Conservation (phyloP, 768 basidiomycete genomes). For the Nidularia sp. region DNA sequence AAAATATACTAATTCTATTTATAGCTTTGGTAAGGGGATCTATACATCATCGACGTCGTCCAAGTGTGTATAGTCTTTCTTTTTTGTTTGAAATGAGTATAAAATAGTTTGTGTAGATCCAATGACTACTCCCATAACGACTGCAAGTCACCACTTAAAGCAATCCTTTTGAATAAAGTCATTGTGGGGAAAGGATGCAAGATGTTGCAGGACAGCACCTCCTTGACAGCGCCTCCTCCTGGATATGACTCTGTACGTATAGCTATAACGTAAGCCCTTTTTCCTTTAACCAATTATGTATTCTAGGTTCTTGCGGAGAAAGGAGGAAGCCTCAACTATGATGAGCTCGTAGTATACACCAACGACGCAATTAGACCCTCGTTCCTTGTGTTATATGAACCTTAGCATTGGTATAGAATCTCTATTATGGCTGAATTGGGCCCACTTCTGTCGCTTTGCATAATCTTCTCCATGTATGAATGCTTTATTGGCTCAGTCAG, state of each 20-base stretch:
- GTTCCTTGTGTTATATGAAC: slow-evolving; percentile 67
- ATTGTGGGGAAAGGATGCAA: slow-evolving; percentile 69
- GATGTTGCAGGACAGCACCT: slow-evolving; percentile 52
- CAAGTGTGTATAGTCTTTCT: slow-evolving; percentile 34
- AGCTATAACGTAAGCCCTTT: not conserved
- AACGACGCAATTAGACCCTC: slow-evolving; percentile 73
- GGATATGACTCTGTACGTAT: slow-evolving; percentile 64
- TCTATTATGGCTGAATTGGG: not conserved
- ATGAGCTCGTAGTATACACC: slow-evolving; percentile 66
- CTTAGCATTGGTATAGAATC: slow-evolving; percentile 15
- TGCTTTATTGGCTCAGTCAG: too few relatives aligned
- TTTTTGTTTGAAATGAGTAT: not conserved
- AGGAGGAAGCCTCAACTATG: slow-evolving; percentile 64
- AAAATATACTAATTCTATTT: not conserved
- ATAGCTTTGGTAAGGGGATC: slow-evolving; percentile 65
- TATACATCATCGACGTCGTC: slow-evolving; percentile 80
- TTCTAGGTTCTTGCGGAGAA: slow-evolving; percentile 62
- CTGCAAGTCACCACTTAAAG: slow-evolving; percentile 50
- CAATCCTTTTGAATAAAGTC: slow-evolving; percentile 72
- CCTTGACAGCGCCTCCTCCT: slow-evolving; percentile 51
- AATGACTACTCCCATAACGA: slow-evolving; percentile 68
- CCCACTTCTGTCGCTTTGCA: too few relatives aligned
- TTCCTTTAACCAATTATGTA: not conserved
- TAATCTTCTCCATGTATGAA: too few relatives aligned
- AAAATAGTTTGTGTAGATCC: slow-evolving; percentile 30